Evolutionary conservation across 208 protist species (phyloP).

Genomic region (Wallacemonas sp.): DNA sequence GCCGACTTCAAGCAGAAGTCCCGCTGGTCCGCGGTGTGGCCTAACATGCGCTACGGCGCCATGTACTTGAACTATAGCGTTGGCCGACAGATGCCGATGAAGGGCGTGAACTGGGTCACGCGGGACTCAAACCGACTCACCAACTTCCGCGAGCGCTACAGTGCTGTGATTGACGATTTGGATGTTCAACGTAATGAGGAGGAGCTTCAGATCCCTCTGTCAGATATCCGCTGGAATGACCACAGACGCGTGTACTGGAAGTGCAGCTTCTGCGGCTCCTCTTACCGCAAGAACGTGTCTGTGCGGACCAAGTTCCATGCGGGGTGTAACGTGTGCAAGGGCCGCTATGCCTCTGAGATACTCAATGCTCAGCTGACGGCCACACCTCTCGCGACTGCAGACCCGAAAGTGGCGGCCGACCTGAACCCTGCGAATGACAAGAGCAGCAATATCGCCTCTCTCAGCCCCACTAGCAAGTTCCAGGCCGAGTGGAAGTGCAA

Average conservation of each 20-base stretch:
- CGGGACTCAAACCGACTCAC: slow-evolving; percentile 82
- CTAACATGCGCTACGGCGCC: slow-evolving; percentile 88
- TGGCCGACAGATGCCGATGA: slow-evolving; percentile 75
- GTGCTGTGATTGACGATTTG: slow-evolving; percentile 69
- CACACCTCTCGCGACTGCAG: slow-evolving; percentile 24
- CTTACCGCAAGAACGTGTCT: slow-evolving; percentile 81
- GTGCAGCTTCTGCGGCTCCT: slow-evolving; percentile 74
- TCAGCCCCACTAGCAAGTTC: slow-evolving; percentile 74
- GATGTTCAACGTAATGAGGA: slow-evolving; percentile 80
- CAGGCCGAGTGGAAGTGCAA: slow-evolving; percentile 72
- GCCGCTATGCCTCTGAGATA: slow-evolving; percentile 70
- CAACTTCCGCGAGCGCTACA: slow-evolving; percentile 77
- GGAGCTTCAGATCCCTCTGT: slow-evolving; percentile 69
- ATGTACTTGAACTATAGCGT: slow-evolving; percentile 88
- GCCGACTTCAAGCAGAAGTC: slow-evolving; percentile 93
- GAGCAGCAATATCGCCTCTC: slow-evolving; percentile 49
- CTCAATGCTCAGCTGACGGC: slow-evolving; percentile 46
- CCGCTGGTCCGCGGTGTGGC: slow-evolving; percentile 83
- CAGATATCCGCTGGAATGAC: slow-evolving; percentile 85
- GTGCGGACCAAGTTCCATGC: slow-evolving; percentile 84
- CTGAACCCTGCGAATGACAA: slow-evolving; percentile 43
- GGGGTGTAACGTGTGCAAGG: slow-evolving; percentile 76
- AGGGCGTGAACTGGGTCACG: slow-evolving; percentile 87
- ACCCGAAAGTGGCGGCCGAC: slow-evolving; percentile 48
- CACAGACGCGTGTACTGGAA: slow-evolving; percentile 85